These are phyloP conservation scores for Drechslerella coelobrocha DNA, from an alignment of 2,329 filamentous ascomycete species.

Conservation along the genomic window DNA sequence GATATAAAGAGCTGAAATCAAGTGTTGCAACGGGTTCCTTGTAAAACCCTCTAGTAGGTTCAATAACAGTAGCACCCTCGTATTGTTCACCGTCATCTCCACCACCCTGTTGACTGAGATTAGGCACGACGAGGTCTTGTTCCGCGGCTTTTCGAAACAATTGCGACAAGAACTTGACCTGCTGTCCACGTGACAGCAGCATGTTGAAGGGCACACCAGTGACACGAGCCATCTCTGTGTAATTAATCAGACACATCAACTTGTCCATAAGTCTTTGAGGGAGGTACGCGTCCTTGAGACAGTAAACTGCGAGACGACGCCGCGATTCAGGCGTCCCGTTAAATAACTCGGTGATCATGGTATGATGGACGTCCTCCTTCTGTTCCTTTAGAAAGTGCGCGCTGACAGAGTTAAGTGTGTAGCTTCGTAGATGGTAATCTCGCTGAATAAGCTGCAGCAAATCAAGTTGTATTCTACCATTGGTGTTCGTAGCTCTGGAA, in stretches of 20 bases:
- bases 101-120: conserved; percentile 70
- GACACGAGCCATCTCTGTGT: conserved; percentile 99
- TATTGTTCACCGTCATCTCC: conserved; percentile 79
- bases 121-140: conserved; percentile 92
- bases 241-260: conserved; percentile 96
- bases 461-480: conserved; percentile 90
- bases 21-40: conserved; percentile 93
- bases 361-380: conserved; percentile 98
- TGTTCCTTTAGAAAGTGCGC: conserved; percentile 95
- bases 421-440: conserved; percentile 93
- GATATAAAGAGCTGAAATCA: conserved; percentile 98
- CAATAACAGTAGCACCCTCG: conserved; percentile 96
- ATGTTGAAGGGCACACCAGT: conserved; percentile 98
- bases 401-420: conserved; percentile 94
- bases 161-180: conserved; percentile 97
- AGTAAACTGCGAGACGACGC: conserved; percentile 90
- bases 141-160: conserved; percentile 93
- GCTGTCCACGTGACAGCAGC: conserved; percentile 87
- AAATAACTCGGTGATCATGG: conserved; percentile 98
- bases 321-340: conserved; percentile 94
- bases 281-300: conserved; percentile 94
- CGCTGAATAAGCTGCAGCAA: conserved; percentile 92
- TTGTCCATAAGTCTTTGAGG: conserved; percentile 96
- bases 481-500: conserved; percentile 91
- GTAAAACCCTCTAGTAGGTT: conserved; percentile 91